Base-by-base conservation (phyloP, 495 filamentous ascomycete genomes). In the Durotheca rogersii region DNA sequence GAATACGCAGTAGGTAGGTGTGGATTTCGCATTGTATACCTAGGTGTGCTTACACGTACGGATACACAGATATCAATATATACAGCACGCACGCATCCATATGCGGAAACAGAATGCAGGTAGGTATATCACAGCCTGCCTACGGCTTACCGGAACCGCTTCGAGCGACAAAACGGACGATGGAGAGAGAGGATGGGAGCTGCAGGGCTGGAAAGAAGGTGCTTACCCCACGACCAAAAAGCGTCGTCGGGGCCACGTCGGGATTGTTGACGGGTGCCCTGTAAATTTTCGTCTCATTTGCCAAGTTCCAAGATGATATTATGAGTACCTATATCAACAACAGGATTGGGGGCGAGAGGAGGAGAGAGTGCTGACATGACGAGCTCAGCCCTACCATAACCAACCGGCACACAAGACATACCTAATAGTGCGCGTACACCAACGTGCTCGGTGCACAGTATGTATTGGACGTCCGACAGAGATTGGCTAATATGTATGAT, bases 301-400 rank as follows among this genome's bases (percentile, higher is more conserved):
- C 38, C 6, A 23, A 5, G 19, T 25, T 16, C n/a, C n/a, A n/a
- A n/a, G n/a, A n/a, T n/a, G n/a, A n/a, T 6, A 21, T n/a, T 27
- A 14, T 27, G 9, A 9, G 23, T 27, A 27, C 23, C 23, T 27
- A 27, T 27, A 9, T 27, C 23, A 27, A 9, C 4, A 27, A 27
- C 25, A 11, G 30, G 41, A 27, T 46, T 38, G 25, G 27, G n/a
- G n/a, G n/a, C n/a, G n/a, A n/a, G 23, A 31, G 23, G 32, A 10
- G 19, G 48, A 52, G 32, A 58, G 55, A 58, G 55, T 58, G 55
- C 50, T 54, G 56, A 54, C 56, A 30, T 32, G 46, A 41, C 39
- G 40, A 31, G 11, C 34, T 50, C 56, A 59, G 56, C 56, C 50
- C 44, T 59, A 51, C 41, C 32, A 16, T 11, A 35, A 5, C 11